These are phyloP conservation scores for Russula compacta DNA, from an alignment of 768 basidiomycete species.

Conservation along the genomic window DNA sequence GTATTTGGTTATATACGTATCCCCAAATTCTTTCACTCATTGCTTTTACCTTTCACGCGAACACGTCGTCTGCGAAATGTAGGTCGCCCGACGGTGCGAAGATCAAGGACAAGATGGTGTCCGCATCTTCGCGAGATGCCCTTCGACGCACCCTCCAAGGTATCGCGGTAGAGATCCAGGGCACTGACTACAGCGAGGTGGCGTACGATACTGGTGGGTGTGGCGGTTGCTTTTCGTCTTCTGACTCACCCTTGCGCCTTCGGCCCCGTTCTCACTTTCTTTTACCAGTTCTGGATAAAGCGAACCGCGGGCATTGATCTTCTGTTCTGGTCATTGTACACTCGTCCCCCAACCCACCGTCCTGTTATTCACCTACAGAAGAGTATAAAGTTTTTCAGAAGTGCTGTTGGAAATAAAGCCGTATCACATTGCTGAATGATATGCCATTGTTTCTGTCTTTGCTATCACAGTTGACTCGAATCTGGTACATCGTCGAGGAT, in stretches of 20 bases:
- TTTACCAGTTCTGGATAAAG: slow-evolving; percentile 25
- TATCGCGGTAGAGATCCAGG: slow-evolving; percentile 76
- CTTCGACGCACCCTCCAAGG: slow-evolving; percentile 67
- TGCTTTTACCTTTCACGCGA: neutral
- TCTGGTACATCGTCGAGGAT: neutral
- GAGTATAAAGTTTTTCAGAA: slow-evolving; percentile 24
- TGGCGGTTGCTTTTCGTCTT: neutral
- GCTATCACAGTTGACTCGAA: neutral
- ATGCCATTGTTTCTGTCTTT: neutral
- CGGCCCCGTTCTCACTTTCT: neutral
- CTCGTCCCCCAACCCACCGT: neutral
- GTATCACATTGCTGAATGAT: slow-evolving; percentile 10
- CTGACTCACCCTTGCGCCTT: neutral
- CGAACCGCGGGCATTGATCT: slow-evolving; percentile 20
- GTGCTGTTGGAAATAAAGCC: slow-evolving; percentile 19
- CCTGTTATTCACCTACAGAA: slow-evolving; percentile 15
- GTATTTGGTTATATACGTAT: neutral
- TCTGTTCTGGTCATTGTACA: neutral
- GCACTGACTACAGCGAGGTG: slow-evolving; percentile 69
- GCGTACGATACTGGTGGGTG: slow-evolving; percentile 51
- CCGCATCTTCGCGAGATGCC: slow-evolving; percentile 79
- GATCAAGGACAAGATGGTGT: slow-evolving; percentile 90
- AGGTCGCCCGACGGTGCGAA: slow-evolving; percentile 85
- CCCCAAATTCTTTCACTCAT: too few species aligned
- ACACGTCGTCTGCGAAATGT: neutral